These are phyloP conservation scores for Petunia hybrid DNA, from an alignment of 305 asterid genomes.

Conservation along the genomic window DNA sequence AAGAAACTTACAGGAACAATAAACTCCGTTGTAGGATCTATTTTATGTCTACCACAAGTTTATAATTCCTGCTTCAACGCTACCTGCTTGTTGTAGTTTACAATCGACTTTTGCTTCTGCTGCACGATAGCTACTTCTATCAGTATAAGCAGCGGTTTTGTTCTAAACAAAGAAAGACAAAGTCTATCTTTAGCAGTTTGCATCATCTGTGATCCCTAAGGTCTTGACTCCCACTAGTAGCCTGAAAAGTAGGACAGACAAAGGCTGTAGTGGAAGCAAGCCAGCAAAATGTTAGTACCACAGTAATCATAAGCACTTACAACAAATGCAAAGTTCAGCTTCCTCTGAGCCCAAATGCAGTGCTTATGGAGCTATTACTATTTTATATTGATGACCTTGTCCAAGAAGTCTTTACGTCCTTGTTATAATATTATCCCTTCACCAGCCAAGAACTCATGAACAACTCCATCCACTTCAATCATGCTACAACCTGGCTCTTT, in stretches of 20 bases:
- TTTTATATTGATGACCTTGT: constrained; percentile 1
- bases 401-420: not conserved
- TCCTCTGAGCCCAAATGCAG: not conserved
- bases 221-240: not conserved
- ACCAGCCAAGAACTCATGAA: constrained; percentile 42
- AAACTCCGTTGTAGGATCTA: not conserved
- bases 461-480: constrained; percentile 40
- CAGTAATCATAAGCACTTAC: not conserved
- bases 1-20: not conserved
- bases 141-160: constrained; percentile 9
- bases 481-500: constrained; percentile 41
- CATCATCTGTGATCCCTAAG: not conserved
- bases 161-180: constrained; percentile 19
- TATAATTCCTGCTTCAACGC: constrained; percentile 8
- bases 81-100: not conserved
- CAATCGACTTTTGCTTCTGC: constrained; percentile 21
- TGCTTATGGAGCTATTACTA: not conserved
- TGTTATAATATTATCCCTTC: constrained; percentile 33
- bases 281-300: not conserved
- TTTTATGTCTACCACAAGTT: not conserved
- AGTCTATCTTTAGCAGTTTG: not conserved
- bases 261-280: constrained; percentile 22
- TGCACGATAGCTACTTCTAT: not conserved
- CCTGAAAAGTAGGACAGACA: not conserved
- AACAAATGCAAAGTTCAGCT: not conserved